These are phyloP conservation scores for Yamadazyma pseudoaaseri DNA, from an alignment of 1,139 yeast species.

Conservation along the genomic window DNA sequence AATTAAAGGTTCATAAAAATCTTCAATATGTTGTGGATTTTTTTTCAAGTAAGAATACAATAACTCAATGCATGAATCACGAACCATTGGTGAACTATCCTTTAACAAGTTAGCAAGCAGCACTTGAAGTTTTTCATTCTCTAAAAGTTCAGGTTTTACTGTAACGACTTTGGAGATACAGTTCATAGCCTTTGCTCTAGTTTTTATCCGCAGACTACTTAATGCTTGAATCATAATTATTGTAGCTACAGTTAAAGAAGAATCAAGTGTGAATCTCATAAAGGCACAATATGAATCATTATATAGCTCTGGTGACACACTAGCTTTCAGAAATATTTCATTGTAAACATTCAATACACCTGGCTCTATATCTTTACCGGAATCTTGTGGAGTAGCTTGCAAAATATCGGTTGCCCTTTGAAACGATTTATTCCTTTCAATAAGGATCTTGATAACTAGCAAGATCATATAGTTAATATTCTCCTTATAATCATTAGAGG, in stretches of 20 bases:
- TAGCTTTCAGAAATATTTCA: not conserved
- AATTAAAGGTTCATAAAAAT: slow-evolving; percentile 51
- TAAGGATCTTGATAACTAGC: not conserved
- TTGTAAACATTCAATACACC: not conserved
- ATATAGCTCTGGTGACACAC: not conserved
- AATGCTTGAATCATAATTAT: slow-evolving; percentile 42
- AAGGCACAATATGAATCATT: not conserved
- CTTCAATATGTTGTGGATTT: slow-evolving; percentile 44
- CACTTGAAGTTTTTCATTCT: not conserved
- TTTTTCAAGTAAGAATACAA: slow-evolving; percentile 49
- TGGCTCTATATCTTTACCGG: not conserved
- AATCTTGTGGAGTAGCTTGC: not conserved
- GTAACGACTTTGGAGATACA: slow-evolving; percentile 2
- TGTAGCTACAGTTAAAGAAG: slow-evolving; percentile 28
- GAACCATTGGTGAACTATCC: slow-evolving; percentile 68
- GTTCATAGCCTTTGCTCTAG: slow-evolving; percentile 46
- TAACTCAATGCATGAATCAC: slow-evolving; percentile 74
- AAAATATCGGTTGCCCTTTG: not conserved
- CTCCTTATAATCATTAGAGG: no score
- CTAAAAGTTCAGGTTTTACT: slow-evolving; percentile 2
- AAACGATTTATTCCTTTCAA: not conserved
- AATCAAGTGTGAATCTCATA: not conserved
- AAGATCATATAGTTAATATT: no score
- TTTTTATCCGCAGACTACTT: slow-evolving; percentile 54
- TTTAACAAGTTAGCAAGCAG: slow-evolving; percentile 44